A percentile compares a stretch with the other conserved stretches of the same genome.
Evolutionary conservation across 2,329 filamentous ascomycete species (phyloP).

Genomic region (Alternaria metachromatica): DNA sequence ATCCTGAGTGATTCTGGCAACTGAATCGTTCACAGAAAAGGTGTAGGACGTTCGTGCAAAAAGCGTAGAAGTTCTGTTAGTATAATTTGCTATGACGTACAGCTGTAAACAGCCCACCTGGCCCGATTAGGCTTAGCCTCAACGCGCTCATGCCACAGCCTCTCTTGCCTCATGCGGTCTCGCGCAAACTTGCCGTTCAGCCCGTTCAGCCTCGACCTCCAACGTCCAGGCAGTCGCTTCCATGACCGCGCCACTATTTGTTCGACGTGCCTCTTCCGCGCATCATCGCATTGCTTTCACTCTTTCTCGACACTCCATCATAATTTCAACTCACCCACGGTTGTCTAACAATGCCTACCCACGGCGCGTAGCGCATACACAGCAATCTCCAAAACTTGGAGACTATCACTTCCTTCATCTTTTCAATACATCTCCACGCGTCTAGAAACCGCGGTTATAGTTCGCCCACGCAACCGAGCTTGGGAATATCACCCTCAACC

Average conservation of each 20-base stretch:
- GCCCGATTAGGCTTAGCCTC: constrained; percentile 6
- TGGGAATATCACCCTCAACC: neutral
- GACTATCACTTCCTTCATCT: neutral
- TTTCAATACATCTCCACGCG: neutral
- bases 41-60: neutral
- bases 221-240: neutral
- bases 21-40: neutral
- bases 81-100: constrained; percentile 17
- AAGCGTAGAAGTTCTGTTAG: constrained; percentile 4
- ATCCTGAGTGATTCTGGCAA: neutral
- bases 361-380: neutral
- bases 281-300: neutral
- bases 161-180: neutral
- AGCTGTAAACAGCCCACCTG: constrained; percentile 17
- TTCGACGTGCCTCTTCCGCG: neutral
- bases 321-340: neutral
- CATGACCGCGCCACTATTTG: neutral
- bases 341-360: neutral
- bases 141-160: neutral
- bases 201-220: neutral
- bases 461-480: neutral
- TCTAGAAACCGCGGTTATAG: neutral
- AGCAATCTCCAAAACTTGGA: neutral
- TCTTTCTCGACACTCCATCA: neutral
- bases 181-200: neutral